These are phyloP conservation scores for Metschnikowia similis DNA, from an alignment of 805 yeast species.

Conservation along the genomic window DNA sequence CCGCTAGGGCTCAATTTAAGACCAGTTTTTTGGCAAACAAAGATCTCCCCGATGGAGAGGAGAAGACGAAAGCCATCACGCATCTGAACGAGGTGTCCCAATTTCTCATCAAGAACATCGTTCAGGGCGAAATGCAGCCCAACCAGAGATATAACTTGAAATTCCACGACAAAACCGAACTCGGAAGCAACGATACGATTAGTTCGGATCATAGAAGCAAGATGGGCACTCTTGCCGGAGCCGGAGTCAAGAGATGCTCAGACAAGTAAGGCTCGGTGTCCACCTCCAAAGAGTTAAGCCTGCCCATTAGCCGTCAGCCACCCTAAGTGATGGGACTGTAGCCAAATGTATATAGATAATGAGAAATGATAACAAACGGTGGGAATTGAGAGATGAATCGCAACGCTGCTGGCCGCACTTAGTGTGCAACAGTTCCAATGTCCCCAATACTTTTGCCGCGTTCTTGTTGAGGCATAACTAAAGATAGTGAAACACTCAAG, in stretches of 20 bases:
- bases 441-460: not conserved
- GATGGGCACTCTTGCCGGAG: conserved; percentile 46
- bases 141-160: conserved; percentile 49
- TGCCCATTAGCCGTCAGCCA: too few species aligned
- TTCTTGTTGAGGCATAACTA: not conserved
- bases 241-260: conserved; percentile 42
- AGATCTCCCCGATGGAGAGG: conserved; percentile 29
- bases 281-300: not conserved
- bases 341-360: not conserved
- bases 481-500: too few species aligned
- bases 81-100: conserved; percentile 62
- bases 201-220: conserved; percentile 45
- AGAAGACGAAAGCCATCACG: conserved; percentile 35
- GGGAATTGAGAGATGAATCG: not conserved
- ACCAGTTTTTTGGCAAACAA: conserved; percentile 43
- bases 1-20: conserved; percentile 59
- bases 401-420: not conserved
- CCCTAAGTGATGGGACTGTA: not conserved
- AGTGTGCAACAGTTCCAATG: not conserved
- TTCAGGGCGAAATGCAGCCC: conserved; percentile 64
- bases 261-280: conserved; percentile 3
- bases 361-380: not conserved
- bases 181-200: conserved; percentile 85
- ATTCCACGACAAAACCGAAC: conserved; percentile 76
- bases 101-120: conserved; percentile 71